Conservation (phyloP, 208 protist species). For the Leishmania aethiopica region DNA sequence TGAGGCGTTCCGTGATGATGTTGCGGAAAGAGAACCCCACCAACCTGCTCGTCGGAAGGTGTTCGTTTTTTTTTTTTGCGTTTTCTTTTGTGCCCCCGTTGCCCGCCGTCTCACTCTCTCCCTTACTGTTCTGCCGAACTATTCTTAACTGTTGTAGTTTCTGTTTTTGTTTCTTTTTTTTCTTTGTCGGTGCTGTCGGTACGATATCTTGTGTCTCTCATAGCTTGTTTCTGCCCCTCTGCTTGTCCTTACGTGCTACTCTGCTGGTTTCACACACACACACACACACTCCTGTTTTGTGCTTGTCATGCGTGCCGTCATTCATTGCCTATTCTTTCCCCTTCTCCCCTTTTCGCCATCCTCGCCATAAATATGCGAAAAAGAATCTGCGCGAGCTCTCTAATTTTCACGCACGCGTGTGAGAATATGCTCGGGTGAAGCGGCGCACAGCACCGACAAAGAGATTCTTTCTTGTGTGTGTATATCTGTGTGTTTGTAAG, state of each 20-base stretch:
- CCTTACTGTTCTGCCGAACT: not conserved
- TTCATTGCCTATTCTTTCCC: not conserved
- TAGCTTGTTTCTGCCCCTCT: not conserved
- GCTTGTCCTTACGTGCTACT: slow-evolving; percentile 1
- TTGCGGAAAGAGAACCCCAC: not conserved
- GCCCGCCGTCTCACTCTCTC: not conserved
- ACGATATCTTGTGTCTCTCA: not conserved
- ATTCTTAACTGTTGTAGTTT: not conserved
- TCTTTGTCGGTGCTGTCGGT: not conserved
- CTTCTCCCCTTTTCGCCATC: not conserved
- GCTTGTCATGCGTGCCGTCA: not conserved
- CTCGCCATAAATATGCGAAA: not conserved
- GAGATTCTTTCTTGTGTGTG: not conserved
- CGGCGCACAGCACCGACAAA: not conserved
- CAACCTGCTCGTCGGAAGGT: not conserved
- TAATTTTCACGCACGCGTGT: not conserved
- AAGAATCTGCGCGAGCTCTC: too few relatives aligned
- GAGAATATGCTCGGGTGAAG: not conserved
- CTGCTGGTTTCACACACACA: not conserved
- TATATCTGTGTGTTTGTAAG: not conserved
- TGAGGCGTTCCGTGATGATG: too few relatives aligned
- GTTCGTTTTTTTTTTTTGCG: not conserved
- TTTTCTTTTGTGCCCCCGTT: not conserved
- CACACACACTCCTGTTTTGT: not conserved
- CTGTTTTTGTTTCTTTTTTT: not conserved